These are phyloP conservation scores for Nitzschia putrida DNA, from an alignment of 108 stramenopile species.

Conservation along the genomic window DNA sequence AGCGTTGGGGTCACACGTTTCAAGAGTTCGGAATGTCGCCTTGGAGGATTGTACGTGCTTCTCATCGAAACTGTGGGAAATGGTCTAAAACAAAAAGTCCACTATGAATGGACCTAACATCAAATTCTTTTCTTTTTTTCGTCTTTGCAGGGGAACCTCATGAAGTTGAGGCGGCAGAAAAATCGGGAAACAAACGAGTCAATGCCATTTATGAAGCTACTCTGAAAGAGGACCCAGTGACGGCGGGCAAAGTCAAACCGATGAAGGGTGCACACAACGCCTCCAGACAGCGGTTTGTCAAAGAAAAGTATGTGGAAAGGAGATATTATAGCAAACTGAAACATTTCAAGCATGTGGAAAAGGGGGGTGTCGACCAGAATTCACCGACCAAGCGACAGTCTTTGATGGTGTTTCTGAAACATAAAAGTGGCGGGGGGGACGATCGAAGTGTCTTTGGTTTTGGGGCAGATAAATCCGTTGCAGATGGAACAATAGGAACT, in stretches of 20 bases:
- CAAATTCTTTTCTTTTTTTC: neutral
- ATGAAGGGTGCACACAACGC: conserved; percentile 18
- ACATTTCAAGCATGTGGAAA: conserved; percentile 16
- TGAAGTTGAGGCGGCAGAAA: conserved; percentile 67
- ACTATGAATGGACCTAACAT: neutral
- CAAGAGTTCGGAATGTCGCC: conserved; percentile 81
- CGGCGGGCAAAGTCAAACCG: conserved; percentile 25
- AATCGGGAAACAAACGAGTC: conserved; percentile 64
- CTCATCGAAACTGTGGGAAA: neutral
- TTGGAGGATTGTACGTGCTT: conserved; percentile 47
- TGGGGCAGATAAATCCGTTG: neutral
- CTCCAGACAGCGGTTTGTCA: conserved; percentile 25
- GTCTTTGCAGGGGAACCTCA: conserved; percentile 29
- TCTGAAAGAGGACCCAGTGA: conserved; percentile 33
- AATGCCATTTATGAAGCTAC: conserved; percentile 67
- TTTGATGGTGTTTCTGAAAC: conserved; percentile 10
- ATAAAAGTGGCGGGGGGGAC: neutral
- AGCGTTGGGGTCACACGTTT: conserved; percentile 86
- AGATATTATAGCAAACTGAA: conserved; percentile 20
- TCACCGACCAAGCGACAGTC: conserved; percentile 12
- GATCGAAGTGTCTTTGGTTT: neutral
- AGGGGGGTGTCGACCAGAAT: neutral
- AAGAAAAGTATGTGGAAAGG: conserved; percentile 23
- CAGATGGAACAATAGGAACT: conserved; percentile 11
- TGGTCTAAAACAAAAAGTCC: neutral